Evolutionary conservation across 2,329 filamentous ascomycete species (phyloP).

Genomic region (Fusarium sp.): DNA sequence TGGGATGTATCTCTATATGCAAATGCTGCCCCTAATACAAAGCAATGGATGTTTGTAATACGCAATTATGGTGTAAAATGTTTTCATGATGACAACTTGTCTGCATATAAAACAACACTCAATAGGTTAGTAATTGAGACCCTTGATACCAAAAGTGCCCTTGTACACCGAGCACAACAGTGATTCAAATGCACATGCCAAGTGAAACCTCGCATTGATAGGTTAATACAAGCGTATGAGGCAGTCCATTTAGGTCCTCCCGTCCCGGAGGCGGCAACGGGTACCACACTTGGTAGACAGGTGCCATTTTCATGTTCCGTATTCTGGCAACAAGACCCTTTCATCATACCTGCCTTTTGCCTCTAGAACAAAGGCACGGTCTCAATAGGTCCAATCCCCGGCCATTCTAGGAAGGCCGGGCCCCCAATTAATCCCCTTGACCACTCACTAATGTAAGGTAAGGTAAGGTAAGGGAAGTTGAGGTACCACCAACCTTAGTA

Average conservation of each 20-base stretch:
- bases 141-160: background rate
- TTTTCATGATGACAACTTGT: slow-evolving; percentile 17
- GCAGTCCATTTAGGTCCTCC: background rate
- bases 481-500: background rate
- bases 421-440: slow-evolving; percentile 12
- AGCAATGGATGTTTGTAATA: background rate
- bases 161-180: background rate
- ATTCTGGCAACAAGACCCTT: slow-evolving; percentile 1
- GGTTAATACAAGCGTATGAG: slow-evolving; percentile 1
- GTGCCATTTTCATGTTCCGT: slow-evolving; percentile 28
- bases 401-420: slow-evolving; percentile 16
- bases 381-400: slow-evolving; percentile 15
- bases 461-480: too few relatives aligned
- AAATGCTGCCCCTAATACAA: background rate
- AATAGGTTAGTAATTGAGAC: background rate
- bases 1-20: background rate
- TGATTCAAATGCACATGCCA: slow-evolving; percentile 11
- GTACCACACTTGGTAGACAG: slow-evolving; percentile 22
- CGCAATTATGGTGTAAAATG: background rate
- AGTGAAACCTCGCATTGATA: slow-evolving; percentile 20
- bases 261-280: slow-evolving; percentile 15
- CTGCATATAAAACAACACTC: background rate
- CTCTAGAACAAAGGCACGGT: slow-evolving; percentile 29
- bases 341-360: slow-evolving; percentile 11
- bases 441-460: background rate